phyloP scores from a whole-genome alignment of 108 stramenopile genomes.

The Aurantiochytrium sp. region DNA sequence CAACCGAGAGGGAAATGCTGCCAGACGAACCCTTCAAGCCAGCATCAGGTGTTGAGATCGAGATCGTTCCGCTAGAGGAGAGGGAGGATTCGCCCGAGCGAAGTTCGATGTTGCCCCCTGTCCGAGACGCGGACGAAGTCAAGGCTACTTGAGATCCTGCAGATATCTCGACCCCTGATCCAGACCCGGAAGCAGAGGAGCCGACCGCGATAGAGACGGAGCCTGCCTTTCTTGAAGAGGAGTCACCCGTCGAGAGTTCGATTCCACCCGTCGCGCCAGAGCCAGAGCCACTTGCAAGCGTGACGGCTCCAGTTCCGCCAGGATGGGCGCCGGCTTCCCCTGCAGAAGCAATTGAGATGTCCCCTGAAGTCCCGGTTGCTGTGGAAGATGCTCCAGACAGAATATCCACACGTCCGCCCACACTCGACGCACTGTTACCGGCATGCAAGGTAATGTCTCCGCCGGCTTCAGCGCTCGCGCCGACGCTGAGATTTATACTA shows the following conservation, averaged over 20 bases:
- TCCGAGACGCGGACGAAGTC: too few species aligned
- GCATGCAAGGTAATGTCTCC: neutral
- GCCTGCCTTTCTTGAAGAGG: neutral
- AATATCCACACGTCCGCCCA: neutral
- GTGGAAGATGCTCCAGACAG: neutral
- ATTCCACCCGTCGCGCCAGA: neutral
- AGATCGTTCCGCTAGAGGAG: conserved; percentile 21
- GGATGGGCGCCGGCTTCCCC: too few species aligned
- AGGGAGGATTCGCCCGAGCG: too few species aligned
- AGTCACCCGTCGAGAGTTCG: neutral
- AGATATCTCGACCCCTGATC: too few species aligned
- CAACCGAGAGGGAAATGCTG: neutral
- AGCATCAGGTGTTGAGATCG: conserved; percentile 26
- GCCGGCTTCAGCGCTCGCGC: neutral
- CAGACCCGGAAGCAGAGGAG: too few species aligned
- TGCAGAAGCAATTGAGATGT: too few species aligned
- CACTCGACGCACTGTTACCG: neutral
- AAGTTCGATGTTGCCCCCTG: too few species aligned
- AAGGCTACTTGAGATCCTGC: too few species aligned
- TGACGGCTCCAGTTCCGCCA: conserved; percentile 23
- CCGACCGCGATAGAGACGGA: too few species aligned
- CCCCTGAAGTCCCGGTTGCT: too few species aligned
- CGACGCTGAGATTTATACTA: neutral
- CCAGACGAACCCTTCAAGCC: conserved; percentile 19
- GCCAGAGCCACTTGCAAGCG: neutral